phyloP scores from a whole-genome alignment of 805 yeast genomes.

The Schwanniomyces pseudopolymorphus region DNA sequence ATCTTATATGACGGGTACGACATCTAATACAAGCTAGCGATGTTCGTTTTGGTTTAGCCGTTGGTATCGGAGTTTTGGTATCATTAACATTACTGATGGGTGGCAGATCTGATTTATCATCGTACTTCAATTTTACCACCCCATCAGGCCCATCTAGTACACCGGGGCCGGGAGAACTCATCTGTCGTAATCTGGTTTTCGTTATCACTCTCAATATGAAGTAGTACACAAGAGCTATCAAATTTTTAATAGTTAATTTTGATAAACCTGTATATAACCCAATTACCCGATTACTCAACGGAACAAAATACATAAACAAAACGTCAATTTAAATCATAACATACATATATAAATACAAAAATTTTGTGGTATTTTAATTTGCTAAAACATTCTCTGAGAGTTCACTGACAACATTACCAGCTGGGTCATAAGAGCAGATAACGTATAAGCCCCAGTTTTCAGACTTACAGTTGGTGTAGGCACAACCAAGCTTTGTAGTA shows the following conservation, averaged over 20 bases:
- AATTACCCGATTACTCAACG: no score
- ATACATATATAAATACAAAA: not conserved
- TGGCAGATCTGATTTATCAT: not conserved
- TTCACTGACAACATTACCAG: slow-evolving; percentile 66
- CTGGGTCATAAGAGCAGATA: slow-evolving; percentile 71
- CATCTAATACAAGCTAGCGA: slow-evolving; percentile 62
- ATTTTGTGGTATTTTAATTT: not conserved
- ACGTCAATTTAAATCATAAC: slow-evolving; percentile 1
- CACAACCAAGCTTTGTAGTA: slow-evolving; percentile 69
- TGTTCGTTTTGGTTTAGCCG: slow-evolving; percentile 27
- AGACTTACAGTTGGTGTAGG: slow-evolving; percentile 56
- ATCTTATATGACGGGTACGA: slow-evolving; percentile 68
- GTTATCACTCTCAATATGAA: not conserved
- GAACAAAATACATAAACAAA: no score
- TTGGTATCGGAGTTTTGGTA: not conserved
- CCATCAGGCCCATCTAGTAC: not conserved
- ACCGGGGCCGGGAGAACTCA: not conserved
- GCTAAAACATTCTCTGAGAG: slow-evolving; percentile 16
- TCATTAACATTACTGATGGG: not conserved
- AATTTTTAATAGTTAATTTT: not conserved
- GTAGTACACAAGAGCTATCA: not conserved
- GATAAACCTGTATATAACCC: not conserved
- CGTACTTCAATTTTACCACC: not conserved
- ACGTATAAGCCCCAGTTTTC: slow-evolving; percentile 53
- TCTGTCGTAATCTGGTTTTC: not conserved